Percentiles rank a stretch among this genome's conserved stretches.
phyloP scores from a whole-genome alignment of 352 stramenopile genomes.

The Elongisporangium senticosum region DNA sequence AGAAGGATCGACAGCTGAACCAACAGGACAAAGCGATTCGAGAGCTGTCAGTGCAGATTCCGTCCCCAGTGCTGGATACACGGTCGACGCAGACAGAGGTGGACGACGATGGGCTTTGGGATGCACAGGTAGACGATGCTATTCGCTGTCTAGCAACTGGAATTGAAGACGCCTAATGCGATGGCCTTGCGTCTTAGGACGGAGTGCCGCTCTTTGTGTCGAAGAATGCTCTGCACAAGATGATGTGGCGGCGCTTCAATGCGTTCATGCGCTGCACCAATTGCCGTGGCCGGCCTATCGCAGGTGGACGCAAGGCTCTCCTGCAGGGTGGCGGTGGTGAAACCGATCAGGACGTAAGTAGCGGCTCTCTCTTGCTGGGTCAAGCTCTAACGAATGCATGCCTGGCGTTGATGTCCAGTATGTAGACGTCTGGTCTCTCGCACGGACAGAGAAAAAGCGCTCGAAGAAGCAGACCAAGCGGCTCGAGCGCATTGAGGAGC shows the following conservation, averaged over 20 bases:
- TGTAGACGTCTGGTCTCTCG: conserved; percentile 55
- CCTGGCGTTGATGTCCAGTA: conserved; percentile 27
- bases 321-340: not conserved
- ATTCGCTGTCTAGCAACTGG: not conserved
- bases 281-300: conserved; percentile 45
- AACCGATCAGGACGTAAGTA: conserved; percentile 17
- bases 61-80: conserved; percentile 8
- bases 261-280: conserved; percentile 68
- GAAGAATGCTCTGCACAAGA: conserved; percentile 30
- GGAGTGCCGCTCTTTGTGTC: conserved; percentile 57
- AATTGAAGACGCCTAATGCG: not conserved
- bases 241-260: conserved; percentile 66
- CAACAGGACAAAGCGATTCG: conserved; percentile 39
- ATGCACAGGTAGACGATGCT: conserved; percentile 31
- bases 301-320: conserved; percentile 4
- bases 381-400: not conserved
- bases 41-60: conserved; percentile 30
- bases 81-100: conserved; percentile 49
- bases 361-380: not conserved
- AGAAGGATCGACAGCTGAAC: conserved; percentile 46
- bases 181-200: conserved; percentile 20
- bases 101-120: conserved; percentile 72
- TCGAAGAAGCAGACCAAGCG: conserved; percentile 40
- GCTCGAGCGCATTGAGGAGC: conserved; percentile 34
- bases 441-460: conserved; percentile 26